Evolutionary conservation across 306 rosid genomes (phyloP).

Genomic region (Citrullus colocynthis): DNA sequence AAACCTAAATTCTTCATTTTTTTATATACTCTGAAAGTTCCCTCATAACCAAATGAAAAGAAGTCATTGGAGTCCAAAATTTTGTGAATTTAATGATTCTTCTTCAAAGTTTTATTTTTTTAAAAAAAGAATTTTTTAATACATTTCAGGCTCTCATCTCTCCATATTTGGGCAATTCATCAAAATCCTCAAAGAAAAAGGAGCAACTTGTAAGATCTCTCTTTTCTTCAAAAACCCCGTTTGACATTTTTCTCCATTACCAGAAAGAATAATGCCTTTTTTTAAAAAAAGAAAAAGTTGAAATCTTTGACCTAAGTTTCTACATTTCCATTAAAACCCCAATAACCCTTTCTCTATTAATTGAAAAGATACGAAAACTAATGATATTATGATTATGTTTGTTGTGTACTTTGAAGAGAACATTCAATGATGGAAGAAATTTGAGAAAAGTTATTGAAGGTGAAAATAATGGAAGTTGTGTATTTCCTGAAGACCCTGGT

Average conservation of each 20-base stretch:
- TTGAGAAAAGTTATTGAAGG: slow-evolving; percentile 13
- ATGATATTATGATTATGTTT: background rate
- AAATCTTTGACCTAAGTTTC: background rate
- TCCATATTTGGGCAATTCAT: slow-evolving; percentile 1
- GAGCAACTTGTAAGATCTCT: background rate
- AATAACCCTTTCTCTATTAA: background rate
- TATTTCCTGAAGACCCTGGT: slow-evolving; percentile 30
- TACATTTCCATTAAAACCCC: background rate
- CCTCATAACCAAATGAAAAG: background rate
- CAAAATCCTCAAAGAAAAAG: background rate
- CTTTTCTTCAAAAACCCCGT: background rate
- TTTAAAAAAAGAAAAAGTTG: background rate
- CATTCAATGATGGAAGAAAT: slow-evolving; percentile 15
- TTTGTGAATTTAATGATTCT: background rate
- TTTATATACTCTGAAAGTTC: too few species aligned
- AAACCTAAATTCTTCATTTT: background rate
- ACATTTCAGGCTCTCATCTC: slow-evolving; percentile 43
- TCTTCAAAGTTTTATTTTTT: background rate
- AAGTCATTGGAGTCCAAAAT: background rate
- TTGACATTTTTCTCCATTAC: background rate
- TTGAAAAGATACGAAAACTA: background rate
- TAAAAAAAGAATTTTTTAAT: background rate
- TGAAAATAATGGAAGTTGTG: slow-evolving; percentile 14
- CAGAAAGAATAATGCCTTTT: background rate
- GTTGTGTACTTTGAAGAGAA: background rate